Evolutionary conservation across 2,329 filamentous ascomycete species (phyloP).

Genomic region (Cytospora leucostoma): DNA sequence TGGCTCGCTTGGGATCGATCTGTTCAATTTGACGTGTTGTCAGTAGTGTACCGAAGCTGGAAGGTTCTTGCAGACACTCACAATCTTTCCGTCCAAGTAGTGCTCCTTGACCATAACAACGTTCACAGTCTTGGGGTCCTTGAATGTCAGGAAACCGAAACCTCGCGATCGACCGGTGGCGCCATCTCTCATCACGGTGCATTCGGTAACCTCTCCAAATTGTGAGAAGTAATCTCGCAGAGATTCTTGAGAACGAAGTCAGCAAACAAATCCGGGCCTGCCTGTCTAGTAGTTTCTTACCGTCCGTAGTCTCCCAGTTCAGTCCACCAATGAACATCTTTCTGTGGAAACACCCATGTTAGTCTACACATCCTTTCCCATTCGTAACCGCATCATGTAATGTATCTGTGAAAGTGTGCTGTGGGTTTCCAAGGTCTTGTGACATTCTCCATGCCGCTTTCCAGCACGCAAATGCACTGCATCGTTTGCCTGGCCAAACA

Average conservation of each 20-base stretch:
- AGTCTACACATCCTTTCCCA: conserved; percentile 21
- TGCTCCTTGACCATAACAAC: conserved; percentile 99
- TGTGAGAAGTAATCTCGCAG: conserved; percentile 96
- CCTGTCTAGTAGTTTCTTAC: conserved; percentile 57
- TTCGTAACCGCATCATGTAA: conserved; percentile 6
- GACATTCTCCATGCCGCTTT: not conserved
- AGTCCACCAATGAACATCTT: conserved; percentile 99
- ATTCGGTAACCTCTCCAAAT: conserved; percentile 95
- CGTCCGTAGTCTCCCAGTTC: conserved; percentile 98
- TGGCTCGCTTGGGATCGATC: conserved; percentile 98
- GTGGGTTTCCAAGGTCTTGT: not conserved
- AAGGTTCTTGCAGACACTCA: conserved; percentile 50
- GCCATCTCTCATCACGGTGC: conserved; percentile 98
- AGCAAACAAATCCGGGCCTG: conserved; percentile 7
- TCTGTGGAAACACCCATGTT: conserved; percentile 51
- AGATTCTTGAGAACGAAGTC: conserved; percentile 65
- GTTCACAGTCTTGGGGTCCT: conserved; percentile 95
- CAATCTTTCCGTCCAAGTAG: conserved; percentile 96
- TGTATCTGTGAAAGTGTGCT: conserved; percentile 18
- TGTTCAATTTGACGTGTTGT: conserved; percentile 41
- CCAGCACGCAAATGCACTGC: not conserved
- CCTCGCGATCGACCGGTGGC: conserved; percentile 90
- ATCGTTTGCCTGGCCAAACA: conserved; percentile 10
- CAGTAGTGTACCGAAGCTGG: conserved; percentile 4
- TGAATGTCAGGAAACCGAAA: conserved; percentile 97